Conservation (phyloP, 257 asterid species). For the Nicotiana attenuata region DNA sequence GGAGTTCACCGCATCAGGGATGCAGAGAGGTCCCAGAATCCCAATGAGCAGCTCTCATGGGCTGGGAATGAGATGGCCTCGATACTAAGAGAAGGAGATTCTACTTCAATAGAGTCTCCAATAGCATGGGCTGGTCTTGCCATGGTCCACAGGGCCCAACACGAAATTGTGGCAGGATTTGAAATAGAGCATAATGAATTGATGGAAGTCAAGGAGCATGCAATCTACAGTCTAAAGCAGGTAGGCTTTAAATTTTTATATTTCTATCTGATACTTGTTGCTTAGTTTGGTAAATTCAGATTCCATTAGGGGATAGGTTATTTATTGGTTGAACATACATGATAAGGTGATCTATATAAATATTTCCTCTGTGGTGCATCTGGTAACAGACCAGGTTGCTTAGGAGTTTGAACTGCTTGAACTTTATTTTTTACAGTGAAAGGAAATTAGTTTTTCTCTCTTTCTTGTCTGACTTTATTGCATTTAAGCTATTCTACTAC, state of each 20-base stretch:
- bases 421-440: neutral
- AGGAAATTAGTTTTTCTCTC: neutral
- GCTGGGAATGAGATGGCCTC: conserved; percentile 99
- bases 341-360: neutral
- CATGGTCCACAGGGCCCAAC: conserved; percentile 88
- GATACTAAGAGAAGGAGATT: conserved; percentile 84
- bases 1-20: conserved; percentile 90
- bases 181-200: conserved; percentile 71
- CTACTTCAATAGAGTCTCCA: conserved; percentile 62
- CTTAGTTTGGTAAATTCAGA: neutral
- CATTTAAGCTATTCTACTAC: neutral
- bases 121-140: conserved; percentile 98
- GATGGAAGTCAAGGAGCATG: conserved; percentile 75
- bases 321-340: neutral
- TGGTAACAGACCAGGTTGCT: neutral
- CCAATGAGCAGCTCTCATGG: conserved; percentile 90
- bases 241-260: conserved; percentile 22
- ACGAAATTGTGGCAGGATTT: conserved; percentile 89
- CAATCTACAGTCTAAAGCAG: conserved; percentile 85
- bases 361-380: neutral
- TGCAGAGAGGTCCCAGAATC: conserved; percentile 95
- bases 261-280: neutral
- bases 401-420: neutral
- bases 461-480: neutral
- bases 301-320: neutral